Evolutionary conservation across 176 grass and related monocot genomes (phyloP), one percentile per base, ranked within the genome.

Genomic region (Aegilops tauschii): DNA sequence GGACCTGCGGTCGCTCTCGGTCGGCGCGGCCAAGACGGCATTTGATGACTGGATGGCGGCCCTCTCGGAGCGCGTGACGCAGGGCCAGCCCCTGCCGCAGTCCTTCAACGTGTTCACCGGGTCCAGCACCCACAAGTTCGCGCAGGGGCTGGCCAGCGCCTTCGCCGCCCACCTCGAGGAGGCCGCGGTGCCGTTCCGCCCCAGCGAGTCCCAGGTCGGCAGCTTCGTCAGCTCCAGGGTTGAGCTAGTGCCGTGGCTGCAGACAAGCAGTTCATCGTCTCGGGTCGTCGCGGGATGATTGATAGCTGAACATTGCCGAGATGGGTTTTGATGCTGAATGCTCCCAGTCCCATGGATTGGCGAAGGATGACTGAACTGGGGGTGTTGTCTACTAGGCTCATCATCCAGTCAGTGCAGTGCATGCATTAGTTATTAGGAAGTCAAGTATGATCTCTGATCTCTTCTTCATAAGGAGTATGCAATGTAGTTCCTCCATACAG

Each of bases 11-110:
- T 90, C 91, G 5, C 86, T 98, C 20, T 98, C 93, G 0, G 32
- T 95, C 9, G 96, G 96, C 2, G 96, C 96, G 0, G 96, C 96
- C 23, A 94, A 92, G 67, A 92, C 93, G 5, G 96, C 93, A 3
- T 98, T 98, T 0, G 82, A 95, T 6, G 90, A 95, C 30, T 98
- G 96, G 96, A 84, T 95, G 29, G 80, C 69, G 12, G 86, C 75
- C 36, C 21, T 98, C 40, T 80, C 35, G 6, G 81, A 89, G 21
- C 81, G 76, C 9, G 47, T 88, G 42, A 27, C 25, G 44, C 34
- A 89, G 45, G 12, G 80, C 1, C 87, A 90, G 84, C 3, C 23
- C 23, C 36, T 98, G 75, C 96, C 96, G 3, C 44, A 80, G 23
- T 87, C 76, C 72, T 96, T 95, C 39, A 92, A 85, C 17, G 86